Evolutionary conservation across 306 rosid genomes (phyloP).

Genomic region (Quercus dentata): DNA sequence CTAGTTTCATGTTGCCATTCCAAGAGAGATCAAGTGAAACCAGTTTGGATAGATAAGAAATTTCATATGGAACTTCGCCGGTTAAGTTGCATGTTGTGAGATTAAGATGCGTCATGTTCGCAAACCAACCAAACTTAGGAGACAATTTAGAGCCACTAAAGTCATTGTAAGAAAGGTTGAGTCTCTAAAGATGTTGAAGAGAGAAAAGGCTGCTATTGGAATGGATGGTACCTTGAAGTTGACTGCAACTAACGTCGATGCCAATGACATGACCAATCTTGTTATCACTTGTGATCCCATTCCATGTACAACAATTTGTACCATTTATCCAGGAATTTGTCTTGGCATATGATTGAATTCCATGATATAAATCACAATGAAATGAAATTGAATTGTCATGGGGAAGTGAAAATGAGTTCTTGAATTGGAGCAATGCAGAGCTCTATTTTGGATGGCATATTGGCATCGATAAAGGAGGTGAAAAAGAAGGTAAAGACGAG

Average conservation of each 20-base stretch:
- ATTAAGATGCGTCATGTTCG: background rate
- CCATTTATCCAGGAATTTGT: no score
- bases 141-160: constrained; percentile 5
- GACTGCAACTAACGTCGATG: background rate
- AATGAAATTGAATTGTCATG: no score
- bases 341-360: no score
- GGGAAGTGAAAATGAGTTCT: no score
- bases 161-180: background rate
- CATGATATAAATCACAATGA: no score
- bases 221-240: background rate
- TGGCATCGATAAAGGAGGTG: no score
- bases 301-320: no score
- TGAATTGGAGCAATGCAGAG: no score
- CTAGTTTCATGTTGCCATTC: background rate
- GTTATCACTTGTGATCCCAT: no score
- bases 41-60: constrained; percentile 9
- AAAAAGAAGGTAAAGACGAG: no score
- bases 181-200: background rate
- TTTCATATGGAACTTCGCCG: background rate
- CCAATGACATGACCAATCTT: background rate
- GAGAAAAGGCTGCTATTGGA: background rate
- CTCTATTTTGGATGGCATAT: no score
- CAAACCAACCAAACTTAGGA: background rate
- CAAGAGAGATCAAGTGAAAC: background rate
- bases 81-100: background rate